Evolutionary conservation across 1,284 basidiomycete genomes (phyloP).

Genomic region (Entoloma clypeatum): DNA sequence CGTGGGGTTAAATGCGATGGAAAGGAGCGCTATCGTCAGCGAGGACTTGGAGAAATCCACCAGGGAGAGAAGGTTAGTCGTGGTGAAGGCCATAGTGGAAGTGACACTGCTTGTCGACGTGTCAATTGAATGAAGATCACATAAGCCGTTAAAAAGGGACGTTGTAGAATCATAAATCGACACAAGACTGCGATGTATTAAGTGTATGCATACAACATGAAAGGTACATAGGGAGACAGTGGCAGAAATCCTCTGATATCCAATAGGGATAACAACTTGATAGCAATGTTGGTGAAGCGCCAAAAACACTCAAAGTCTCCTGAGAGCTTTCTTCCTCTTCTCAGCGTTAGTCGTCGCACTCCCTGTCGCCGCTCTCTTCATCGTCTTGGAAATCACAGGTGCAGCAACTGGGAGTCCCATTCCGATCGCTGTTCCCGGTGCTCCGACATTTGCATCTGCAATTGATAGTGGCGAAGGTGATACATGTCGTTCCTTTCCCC

Average conservation of each 20-base stretch:
- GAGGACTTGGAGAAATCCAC: slow-evolving; percentile 66
- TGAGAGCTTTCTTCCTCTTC: slow-evolving; percentile 82
- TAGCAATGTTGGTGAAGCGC: too few relatives aligned
- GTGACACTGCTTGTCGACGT: neutral
- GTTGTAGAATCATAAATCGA: too few relatives aligned
- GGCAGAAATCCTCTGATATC: too few relatives aligned
- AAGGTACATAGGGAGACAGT: too few relatives aligned
- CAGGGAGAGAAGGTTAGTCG: slow-evolving; percentile 19
- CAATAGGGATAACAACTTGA: too few relatives aligned
- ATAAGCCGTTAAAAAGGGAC: too few relatives aligned
- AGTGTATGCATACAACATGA: too few relatives aligned
- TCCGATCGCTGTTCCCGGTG: slow-evolving; percentile 30
- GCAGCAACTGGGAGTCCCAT: slow-evolving; percentile 29
- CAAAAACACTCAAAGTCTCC: slow-evolving; percentile 53
- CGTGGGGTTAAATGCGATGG: slow-evolving; percentile 85
- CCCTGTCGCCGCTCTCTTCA: slow-evolving; percentile 62
- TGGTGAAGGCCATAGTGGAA: slow-evolving; percentile 12
- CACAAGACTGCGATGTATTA: too few relatives aligned
- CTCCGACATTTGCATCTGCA: slow-evolving; percentile 62
- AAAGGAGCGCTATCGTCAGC: slow-evolving; percentile 57
- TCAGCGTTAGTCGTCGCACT: slow-evolving; percentile 53
- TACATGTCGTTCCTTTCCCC: slow-evolving; percentile 50
- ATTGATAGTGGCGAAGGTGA: slow-evolving; percentile 64
- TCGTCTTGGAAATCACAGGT: slow-evolving; percentile 48
- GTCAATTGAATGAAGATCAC: slow-evolving; percentile 6